A percentile compares a stretch with the other conserved stretches of the same genome.
Evolutionary conservation across 805 yeast genomes (phyloP).

Genomic region (Sugiyamaella lignohabitans): DNA sequence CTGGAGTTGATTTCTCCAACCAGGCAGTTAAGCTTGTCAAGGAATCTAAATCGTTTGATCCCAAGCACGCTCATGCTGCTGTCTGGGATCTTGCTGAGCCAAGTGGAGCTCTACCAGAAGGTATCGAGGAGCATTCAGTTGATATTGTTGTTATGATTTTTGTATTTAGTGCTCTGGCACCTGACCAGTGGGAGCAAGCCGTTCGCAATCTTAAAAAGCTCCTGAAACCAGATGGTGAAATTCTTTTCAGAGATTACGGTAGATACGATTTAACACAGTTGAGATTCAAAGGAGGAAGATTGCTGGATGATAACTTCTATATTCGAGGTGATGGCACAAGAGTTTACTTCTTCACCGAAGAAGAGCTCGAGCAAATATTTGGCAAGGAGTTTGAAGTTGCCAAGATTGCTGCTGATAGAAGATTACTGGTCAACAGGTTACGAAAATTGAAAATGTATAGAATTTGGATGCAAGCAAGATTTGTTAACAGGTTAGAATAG

Average conservation of each 20-base stretch:
- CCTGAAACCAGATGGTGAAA: slow-evolving; percentile 88
- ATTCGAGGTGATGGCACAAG: slow-evolving; percentile 97
- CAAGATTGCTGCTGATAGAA: slow-evolving; percentile 81
- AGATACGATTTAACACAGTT: slow-evolving; percentile 94
- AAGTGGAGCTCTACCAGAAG: slow-evolving; percentile 71
- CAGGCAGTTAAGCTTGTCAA: slow-evolving; percentile 85
- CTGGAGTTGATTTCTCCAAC: slow-evolving; percentile 85
- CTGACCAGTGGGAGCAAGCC: slow-evolving; percentile 85
- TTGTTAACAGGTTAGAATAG: slow-evolving; percentile 34
- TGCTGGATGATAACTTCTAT: slow-evolving; percentile 87
- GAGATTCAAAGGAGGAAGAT: slow-evolving; percentile 80
- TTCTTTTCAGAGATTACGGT: slow-evolving; percentile 90
- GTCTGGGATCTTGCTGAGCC: slow-evolving; percentile 94
- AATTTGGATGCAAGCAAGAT: slow-evolving; percentile 94
- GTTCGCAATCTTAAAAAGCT: slow-evolving; percentile 60
- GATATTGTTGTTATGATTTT: slow-evolving; percentile 94
- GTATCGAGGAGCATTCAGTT: slow-evolving; percentile 70
- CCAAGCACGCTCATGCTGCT: slow-evolving; percentile 64
- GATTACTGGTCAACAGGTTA: slow-evolving; percentile 86
- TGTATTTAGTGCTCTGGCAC: slow-evolving; percentile 87
- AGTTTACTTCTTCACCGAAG: slow-evolving; percentile 94
- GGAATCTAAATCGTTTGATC: slow-evolving; percentile 52
- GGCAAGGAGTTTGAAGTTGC: slow-evolving; percentile 56
- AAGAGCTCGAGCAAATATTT: slow-evolving; percentile 74
- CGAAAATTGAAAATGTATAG: slow-evolving; percentile 92